phyloP scores from a whole-genome alignment of 768 basidiomycete species.

The Mycena rosella region DNA sequence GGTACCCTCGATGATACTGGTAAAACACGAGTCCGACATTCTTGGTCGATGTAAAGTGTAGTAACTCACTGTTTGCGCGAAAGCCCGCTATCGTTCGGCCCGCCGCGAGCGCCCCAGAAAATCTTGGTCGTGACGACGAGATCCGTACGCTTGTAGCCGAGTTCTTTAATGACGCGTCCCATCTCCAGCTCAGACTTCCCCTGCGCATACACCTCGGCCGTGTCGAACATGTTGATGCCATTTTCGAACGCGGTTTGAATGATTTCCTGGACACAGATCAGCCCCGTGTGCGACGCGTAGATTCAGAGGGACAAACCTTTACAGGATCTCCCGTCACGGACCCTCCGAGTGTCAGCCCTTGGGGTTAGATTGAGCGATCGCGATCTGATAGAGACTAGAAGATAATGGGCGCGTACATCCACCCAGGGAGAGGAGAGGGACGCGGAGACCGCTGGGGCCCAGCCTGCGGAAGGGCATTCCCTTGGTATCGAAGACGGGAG shows the following conservation, averaged over 20 bases:
- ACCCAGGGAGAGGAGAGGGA: slow-evolving; percentile 70
- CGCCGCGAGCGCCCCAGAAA: slow-evolving; percentile 76
- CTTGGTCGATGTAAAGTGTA: background rate
- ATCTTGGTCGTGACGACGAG: slow-evolving; percentile 84
- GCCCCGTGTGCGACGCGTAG: background rate
- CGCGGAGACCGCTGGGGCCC: slow-evolving; percentile 65
- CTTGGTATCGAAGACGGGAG: slow-evolving; percentile 52
- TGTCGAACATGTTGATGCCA: slow-evolving; percentile 84
- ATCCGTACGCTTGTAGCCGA: slow-evolving; percentile 74
- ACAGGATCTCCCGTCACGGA: slow-evolving; percentile 36
- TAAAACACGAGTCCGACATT: too few relatives aligned
- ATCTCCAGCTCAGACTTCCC: slow-evolving; percentile 84
- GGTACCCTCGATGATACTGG: slow-evolving; percentile 82
- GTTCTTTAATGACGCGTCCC: slow-evolving; percentile 84
- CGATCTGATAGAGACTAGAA: background rate
- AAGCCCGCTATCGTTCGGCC: slow-evolving; percentile 69
- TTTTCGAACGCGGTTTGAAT: slow-evolving; percentile 82
- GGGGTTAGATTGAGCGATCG: background rate
- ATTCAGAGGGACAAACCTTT: slow-evolving; percentile 11
- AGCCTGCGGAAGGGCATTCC: slow-evolving; percentile 63
- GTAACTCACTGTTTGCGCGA: slow-evolving; percentile 68
- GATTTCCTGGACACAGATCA: slow-evolving; percentile 72
- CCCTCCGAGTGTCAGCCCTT: slow-evolving; percentile 36
- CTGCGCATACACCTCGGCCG: slow-evolving; percentile 71
- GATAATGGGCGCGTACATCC: slow-evolving; percentile 56